Conservation (phyloP, 1,284 basidiomycete genomes). For the Microstroma glucosiphilum region DNA sequence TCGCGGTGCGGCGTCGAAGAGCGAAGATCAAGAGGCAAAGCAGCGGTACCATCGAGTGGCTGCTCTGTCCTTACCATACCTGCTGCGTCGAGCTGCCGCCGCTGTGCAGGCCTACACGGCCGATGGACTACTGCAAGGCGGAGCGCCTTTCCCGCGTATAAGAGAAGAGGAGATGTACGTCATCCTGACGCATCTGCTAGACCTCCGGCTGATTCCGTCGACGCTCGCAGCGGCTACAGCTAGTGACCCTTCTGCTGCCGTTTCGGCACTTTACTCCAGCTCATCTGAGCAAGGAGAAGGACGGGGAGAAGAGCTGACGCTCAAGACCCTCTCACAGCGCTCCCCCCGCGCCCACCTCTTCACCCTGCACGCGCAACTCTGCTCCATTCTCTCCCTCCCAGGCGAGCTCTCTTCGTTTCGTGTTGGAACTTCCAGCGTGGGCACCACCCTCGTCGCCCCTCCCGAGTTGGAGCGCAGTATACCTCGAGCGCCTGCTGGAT, state of each 20-base stretch:
- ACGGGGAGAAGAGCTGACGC: neutral
- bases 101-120: constrained; percentile 69
- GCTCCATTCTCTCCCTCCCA: neutral
- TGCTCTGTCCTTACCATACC: constrained; percentile 62
- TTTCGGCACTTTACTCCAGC: neutral
- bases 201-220: constrained; percentile 16
- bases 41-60: constrained; percentile 64
- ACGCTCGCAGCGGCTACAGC: constrained; percentile 5
- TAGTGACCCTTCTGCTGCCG: neutral
- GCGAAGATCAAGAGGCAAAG: constrained; percentile 5
- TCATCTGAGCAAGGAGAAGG: neutral
- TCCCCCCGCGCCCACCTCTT: constrained; percentile 1
- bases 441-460: neutral
- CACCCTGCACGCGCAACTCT: neutral
- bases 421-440: no score
- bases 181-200: constrained; percentile 55
- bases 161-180: constrained; percentile 85
- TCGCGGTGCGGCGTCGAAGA: neutral
- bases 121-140: constrained; percentile 73
- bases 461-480: neutral
- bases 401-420: neutral
- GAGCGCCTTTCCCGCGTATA: constrained; percentile 52
- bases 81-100: constrained; percentile 67
- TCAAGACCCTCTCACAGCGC: neutral
- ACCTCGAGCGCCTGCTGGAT: neutral